These are phyloP conservation scores for Lojkania enalia DNA, from an alignment of 2,329 filamentous ascomycete species.

Conservation along the genomic window DNA sequence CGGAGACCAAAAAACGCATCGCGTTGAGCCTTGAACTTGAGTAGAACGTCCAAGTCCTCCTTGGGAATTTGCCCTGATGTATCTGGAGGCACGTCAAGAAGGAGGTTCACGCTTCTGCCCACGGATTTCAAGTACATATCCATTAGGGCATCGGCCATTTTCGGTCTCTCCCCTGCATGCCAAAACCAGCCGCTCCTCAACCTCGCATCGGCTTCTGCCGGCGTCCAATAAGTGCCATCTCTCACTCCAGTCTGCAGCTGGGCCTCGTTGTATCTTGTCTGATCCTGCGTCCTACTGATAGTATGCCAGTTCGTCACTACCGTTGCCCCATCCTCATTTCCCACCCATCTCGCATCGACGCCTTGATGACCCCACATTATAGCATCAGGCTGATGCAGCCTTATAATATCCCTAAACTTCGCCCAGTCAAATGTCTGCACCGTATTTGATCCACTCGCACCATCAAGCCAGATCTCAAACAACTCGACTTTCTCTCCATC, in stretches of 20 bases:
- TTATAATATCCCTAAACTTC: constrained; percentile 16
- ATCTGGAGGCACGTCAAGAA: constrained; percentile 20
- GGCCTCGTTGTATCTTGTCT: constrained; percentile 9
- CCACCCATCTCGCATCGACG: constrained; percentile 21
- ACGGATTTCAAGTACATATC: constrained; percentile 18
- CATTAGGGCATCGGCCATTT: constrained; percentile 12
- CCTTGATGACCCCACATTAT: constrained; percentile 23
- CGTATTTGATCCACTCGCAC: constrained; percentile 17
- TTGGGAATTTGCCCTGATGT: constrained; percentile 10
- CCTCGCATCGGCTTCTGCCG: constrained; percentile 19
- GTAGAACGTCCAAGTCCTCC: constrained; percentile 9
- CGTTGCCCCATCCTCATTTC: constrained; percentile 19
- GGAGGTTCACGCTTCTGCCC: constrained; percentile 14
- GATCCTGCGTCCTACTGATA: constrained; percentile 18
- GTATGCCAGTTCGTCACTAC: constrained; percentile 21
- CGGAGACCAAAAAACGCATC: constrained; percentile 13
- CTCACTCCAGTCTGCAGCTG: constrained; percentile 17
- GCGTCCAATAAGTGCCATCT: constrained; percentile 19
- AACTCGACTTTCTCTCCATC: constrained; percentile 13
- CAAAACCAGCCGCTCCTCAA: constrained; percentile 19
- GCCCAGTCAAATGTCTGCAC: constrained; percentile 21
- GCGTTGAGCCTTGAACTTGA: constrained; percentile 13
- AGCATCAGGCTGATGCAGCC: constrained; percentile 15
- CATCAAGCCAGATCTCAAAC: constrained; percentile 22
- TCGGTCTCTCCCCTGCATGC: constrained; percentile 15